Conservation (phyloP, 805 yeast genomes). For the Clavispora carvajalis region DNA sequence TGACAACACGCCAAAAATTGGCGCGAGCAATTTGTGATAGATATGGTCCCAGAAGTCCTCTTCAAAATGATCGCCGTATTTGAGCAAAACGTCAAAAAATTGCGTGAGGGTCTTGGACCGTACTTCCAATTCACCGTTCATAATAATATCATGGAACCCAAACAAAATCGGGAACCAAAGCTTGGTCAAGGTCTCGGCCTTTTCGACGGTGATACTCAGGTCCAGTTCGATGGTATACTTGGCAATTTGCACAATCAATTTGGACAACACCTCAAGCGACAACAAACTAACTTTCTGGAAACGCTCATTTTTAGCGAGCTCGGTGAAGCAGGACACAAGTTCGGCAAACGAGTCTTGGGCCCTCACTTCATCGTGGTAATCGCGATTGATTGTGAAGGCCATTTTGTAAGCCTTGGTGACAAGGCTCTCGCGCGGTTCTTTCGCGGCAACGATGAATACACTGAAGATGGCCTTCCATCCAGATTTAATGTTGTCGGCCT, state of each 20-base stretch:
- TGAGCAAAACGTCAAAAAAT: conserved; percentile 75
- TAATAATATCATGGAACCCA: conserved; percentile 82
- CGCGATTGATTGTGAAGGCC: conserved; percentile 55
- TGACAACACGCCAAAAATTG: conserved; percentile 78
- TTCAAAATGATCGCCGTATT: conserved; percentile 74
- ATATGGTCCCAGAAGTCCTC: conserved; percentile 76
- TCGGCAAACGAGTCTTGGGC: conserved; percentile 64
- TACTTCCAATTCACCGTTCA: conserved; percentile 90
- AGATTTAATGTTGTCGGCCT: conserved; percentile 69
- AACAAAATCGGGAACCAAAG: conserved; percentile 84
- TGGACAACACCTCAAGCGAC: conserved; percentile 68
- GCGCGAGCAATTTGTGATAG: conserved; percentile 76
- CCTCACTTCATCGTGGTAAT: conserved; percentile 57
- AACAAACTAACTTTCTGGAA: conserved; percentile 79
- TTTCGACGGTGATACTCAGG: conserved; percentile 4
- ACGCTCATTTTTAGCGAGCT: conserved; percentile 75
- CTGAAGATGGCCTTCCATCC: conserved; percentile 93
- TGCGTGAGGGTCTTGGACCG: conserved; percentile 81
- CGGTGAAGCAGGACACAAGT: conserved; percentile 70
- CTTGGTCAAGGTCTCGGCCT: conserved; percentile 39
- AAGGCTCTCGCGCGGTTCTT: conserved; percentile 49
- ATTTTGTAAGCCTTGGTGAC: conserved; percentile 62
- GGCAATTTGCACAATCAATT: conserved; percentile 57
- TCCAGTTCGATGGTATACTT: conserved; percentile 27
- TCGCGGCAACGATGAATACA: conserved; percentile 71